Conservation (phyloP, 1,139 yeast genomes). For the Geotrichum aggregatum region DNA sequence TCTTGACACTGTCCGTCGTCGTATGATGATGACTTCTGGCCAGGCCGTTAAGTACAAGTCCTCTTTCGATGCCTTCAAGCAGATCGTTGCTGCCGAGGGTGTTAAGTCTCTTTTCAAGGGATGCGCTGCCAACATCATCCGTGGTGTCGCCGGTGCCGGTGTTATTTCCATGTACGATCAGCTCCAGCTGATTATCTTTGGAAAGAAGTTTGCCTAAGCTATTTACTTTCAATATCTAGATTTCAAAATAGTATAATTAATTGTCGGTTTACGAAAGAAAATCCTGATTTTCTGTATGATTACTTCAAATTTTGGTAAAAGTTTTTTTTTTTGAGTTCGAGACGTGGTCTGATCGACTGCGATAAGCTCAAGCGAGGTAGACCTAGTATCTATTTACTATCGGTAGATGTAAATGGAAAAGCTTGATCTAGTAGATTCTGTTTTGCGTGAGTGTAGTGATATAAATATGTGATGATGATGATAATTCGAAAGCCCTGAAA, state of each 20-base stretch:
- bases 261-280: neutral
- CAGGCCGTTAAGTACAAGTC: constrained; percentile 73
- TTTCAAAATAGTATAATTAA: neutral
- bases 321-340: neutral
- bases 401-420: neutral
- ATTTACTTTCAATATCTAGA: constrained; percentile 32
- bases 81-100: constrained; percentile 74
- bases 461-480: too few species aligned
- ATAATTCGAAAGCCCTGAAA: too few species aligned
- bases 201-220: constrained; percentile 60
- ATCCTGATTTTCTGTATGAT: too few species aligned
- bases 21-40: constrained; percentile 86
- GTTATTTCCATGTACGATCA: constrained; percentile 77
- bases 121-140: constrained; percentile 81
- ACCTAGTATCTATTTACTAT: neutral
- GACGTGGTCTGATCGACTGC: too few species aligned
- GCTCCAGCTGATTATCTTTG: constrained; percentile 67
- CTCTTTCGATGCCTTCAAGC: constrained; percentile 67
- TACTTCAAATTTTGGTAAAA: neutral
- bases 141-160: constrained; percentile 89
- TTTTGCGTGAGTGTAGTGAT: too few species aligned
- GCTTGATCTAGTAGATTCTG: too few species aligned
- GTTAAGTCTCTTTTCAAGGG: constrained; percentile 71
- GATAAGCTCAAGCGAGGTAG: too few species aligned
- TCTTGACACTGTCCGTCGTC: constrained; percentile 78